A percentile compares a stretch with the other conserved stretches of the same genome.
These are phyloP conservation scores for Oemleria cerasiformis DNA, from an alignment of 306 rosid species.

Conservation along the genomic window DNA sequence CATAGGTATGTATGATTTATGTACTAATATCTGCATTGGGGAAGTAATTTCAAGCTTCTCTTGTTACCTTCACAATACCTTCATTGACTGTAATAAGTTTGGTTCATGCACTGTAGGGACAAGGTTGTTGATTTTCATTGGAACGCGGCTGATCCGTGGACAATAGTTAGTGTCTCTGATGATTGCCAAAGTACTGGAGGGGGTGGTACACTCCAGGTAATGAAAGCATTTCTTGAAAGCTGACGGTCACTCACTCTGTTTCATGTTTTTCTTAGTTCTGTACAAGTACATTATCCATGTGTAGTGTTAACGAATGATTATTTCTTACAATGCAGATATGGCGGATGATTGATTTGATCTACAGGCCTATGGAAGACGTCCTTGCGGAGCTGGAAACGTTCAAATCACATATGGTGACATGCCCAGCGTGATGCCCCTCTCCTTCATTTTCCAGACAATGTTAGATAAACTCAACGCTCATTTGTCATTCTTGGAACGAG, in stretches of 20 bases:
- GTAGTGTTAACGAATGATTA: background rate
- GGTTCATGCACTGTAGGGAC: conserved; percentile 49
- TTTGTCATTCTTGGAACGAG: background rate
- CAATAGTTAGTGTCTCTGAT: conserved; percentile 91
- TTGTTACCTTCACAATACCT: background rate
- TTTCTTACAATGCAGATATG: conserved; percentile 49
- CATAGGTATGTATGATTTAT: conserved; percentile 60
- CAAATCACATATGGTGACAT: conserved; percentile 35
- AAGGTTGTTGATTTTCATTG: conserved; percentile 92
- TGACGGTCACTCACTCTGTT: background rate
- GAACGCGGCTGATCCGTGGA: conserved; percentile 96
- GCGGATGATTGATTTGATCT: conserved; percentile 67
- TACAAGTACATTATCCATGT: background rate
- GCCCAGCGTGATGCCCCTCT: conserved; percentile 7
- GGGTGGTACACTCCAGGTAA: conserved; percentile 96
- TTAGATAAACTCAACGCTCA: background rate
- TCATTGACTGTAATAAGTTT: background rate
- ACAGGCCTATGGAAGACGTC: conserved; percentile 59
- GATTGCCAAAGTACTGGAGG: conserved; percentile 97
- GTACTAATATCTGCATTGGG: background rate
- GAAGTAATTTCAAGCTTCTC: background rate
- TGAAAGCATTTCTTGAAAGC: background rate
- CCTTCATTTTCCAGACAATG: background rate
- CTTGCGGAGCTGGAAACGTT: conserved; percentile 51
- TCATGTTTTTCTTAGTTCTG: background rate